Base-by-base conservation (phyloP, 2,329 filamentous ascomycete genomes). In the Ophiostoma montium region DNA sequence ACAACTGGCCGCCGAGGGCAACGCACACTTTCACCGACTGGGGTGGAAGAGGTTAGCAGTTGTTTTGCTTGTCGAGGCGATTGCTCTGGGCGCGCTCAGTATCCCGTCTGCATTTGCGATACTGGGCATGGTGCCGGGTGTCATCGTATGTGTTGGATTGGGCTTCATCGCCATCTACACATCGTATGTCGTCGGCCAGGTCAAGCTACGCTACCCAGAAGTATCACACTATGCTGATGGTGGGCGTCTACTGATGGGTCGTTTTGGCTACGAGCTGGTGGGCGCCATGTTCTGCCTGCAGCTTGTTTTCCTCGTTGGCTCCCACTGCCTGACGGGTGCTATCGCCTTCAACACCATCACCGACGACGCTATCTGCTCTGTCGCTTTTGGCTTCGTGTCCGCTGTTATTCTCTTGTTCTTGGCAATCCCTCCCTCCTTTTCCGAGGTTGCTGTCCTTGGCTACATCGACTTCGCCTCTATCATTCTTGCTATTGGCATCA, bases 271-370 rank as follows among this genome's bases (percentile, higher is more conserved):
- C 19, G 42, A 44, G 5, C 27, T 44, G 30, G 42, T 44, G 5
- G 42, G 42, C 16, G 30, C 30, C 27, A 44, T 44, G 42, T 44
- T 44, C 30, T 31, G 27, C 16, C 42, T 44, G 30, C 42, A 44
- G 42, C 42, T 44, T 5, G 7, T 21, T 44, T 44, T 44, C 42
- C 16, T 44, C n/a, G 42, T 44, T 7, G 42, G 42, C 12, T 44
- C 42, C 16, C 42, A 44, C 30, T 44, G 42, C 30, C 11, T 44
- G 42, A 44, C 42, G 10, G 42, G 42, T 13, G 42, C 42, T 9
- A 44, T 44, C 32, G 42, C 42, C 9, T 44, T 44, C 16, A 44
- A 44, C 42, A 44, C 31, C 30, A 44, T 44, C 27, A 44, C 42
- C 27, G 31, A 44, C 42, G 42, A 44, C 11, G 42, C 42, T 10